These are phyloP conservation scores for Maudiozyma humilis DNA, from an alignment of 1,139 yeast species.

Conservation along the genomic window DNA sequence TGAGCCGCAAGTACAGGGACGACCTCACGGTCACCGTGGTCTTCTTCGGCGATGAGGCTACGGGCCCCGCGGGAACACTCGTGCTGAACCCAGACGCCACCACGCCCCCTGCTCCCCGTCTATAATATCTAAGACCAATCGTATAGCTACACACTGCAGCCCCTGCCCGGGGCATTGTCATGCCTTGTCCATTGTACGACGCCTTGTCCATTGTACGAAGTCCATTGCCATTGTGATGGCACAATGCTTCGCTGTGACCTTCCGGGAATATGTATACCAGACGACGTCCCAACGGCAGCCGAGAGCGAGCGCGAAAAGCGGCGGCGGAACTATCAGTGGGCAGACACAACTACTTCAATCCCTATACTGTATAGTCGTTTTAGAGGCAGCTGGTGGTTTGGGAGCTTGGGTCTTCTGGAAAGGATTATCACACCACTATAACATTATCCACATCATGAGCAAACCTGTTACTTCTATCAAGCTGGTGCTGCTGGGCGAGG, in stretches of 20 bases:
- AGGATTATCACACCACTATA: not conserved
- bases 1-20: conserved; percentile 86
- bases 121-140: not conserved
- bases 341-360: not conserved
- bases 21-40: conserved; percentile 94
- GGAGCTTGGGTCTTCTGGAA: too few relatives aligned
- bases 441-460: conserved; percentile 7
- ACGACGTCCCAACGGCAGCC: too few relatives aligned
- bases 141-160: not conserved
- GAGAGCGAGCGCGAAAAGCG: not conserved
- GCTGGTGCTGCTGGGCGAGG: conserved; percentile 86
- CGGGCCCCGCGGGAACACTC: conserved; percentile 40
- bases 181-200: not conserved
- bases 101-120: conserved; percentile 13
- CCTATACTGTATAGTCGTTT: not conserved
- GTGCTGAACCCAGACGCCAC: conserved; percentile 52
- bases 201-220: too few relatives aligned
- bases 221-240: too few relatives aligned
- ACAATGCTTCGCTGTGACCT: too few relatives aligned
- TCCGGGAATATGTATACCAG: too few relatives aligned
- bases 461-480: conserved; percentile 61
- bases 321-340: not conserved
- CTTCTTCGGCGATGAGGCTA: conserved; percentile 56
- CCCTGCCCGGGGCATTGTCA: not conserved
- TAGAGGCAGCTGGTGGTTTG: too few relatives aligned